Conservation (phyloP, 129 eudicot species). For the Rutidosis leptorrhynchoides region DNA sequence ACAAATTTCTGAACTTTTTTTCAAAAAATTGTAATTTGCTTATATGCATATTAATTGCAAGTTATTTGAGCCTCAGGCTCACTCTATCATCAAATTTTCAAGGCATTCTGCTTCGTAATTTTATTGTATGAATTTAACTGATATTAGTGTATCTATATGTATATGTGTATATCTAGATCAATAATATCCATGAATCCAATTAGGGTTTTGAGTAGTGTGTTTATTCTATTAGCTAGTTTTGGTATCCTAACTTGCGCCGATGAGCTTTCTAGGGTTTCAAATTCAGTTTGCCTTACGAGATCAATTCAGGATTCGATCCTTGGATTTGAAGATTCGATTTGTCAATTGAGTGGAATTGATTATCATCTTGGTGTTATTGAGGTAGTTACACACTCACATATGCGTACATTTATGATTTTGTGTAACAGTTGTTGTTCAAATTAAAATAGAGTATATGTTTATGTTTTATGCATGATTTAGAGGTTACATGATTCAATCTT, state of each 20-base stretch:
- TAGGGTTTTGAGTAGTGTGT: conserved; percentile 39
- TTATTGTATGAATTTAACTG: background rate
- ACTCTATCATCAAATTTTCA: background rate
- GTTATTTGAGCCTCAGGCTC: conserved; percentile 21
- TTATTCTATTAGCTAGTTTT: conserved; percentile 33
- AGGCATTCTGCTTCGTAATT: conserved; percentile 4
- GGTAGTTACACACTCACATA: conserved; percentile 32
- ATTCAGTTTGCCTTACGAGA: conserved; percentile 36
- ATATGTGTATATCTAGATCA: conserved; percentile 23
- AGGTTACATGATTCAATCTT: background rate
- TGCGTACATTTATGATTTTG: background rate
- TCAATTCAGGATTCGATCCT: conserved; percentile 45
- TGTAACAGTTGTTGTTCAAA: conserved; percentile 12
- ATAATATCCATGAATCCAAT: conserved; percentile 23
- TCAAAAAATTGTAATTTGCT: background rate
- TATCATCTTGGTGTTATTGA: conserved; percentile 41
- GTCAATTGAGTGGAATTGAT: conserved; percentile 34
- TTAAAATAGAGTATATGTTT: background rate
- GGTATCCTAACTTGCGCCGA: conserved; percentile 50
- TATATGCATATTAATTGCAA: conserved; percentile 25
- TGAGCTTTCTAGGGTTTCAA: conserved; percentile 36
- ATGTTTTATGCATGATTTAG: conserved; percentile 7
- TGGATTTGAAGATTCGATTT: conserved; percentile 33
- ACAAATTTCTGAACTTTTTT: no score
- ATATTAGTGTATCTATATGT: background rate